A percentile compares a stretch with the other conserved stretches of the same genome.
These are phyloP conservation scores for Santalum album DNA, from an alignment of 164 flowering plant genomes.

Conservation along the genomic window DNA sequence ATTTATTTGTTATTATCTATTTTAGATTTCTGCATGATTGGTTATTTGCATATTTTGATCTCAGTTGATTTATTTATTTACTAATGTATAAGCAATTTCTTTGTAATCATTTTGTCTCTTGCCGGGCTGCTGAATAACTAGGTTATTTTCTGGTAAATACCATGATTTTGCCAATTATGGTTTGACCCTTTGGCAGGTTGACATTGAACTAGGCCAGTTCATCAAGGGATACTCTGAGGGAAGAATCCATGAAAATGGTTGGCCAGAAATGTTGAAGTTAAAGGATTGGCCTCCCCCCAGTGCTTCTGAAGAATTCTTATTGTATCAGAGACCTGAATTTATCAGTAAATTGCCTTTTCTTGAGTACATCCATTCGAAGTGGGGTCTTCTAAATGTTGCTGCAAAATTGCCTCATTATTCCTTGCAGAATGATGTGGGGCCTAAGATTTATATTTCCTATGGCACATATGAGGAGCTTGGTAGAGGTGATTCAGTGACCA, in stretches of 20 bases:
- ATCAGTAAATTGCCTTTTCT: constrained; percentile 76
- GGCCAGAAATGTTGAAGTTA: constrained; percentile 68
- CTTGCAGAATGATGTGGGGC: constrained; percentile 82
- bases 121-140: too few relatives aligned
- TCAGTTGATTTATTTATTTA: too few relatives aligned
- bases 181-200: constrained; percentile 46
- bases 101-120: too few relatives aligned
- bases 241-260: constrained; percentile 48
- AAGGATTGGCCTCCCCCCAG: constrained; percentile 87
- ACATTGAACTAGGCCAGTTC: constrained; percentile 68
- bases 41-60: too few relatives aligned
- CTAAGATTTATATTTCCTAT: constrained; percentile 68
- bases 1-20: too few relatives aligned
- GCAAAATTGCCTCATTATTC: constrained; percentile 89
- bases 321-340: constrained; percentile 83
- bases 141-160: too few relatives aligned
- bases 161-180: background rate
- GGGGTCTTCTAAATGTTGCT: constrained; percentile 92
- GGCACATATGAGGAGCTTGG: constrained; percentile 67
- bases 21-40: too few relatives aligned
- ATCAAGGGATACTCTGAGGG: constrained; percentile 83
- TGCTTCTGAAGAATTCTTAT: constrained; percentile 81
- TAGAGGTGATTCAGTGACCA: constrained; percentile 63
- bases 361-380: constrained; percentile 88
- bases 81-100: too few relatives aligned